Base-by-base conservation (phyloP, 164 flowering plant genomes). In the Macadamia integrifolia region DNA sequence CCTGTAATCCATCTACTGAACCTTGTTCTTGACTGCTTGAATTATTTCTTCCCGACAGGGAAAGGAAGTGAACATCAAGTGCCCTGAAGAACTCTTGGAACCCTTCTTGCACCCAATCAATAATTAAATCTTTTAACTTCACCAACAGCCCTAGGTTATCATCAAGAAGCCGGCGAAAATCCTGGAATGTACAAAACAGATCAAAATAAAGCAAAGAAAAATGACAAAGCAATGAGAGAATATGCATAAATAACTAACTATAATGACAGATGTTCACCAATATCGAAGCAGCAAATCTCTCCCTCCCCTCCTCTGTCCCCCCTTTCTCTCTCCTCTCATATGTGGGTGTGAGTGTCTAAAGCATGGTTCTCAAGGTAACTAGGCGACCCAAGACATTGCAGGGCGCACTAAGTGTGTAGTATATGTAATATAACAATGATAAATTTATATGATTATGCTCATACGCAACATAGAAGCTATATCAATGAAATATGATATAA, bases 61-160 rank as follows among this genome's bases (percentile, higher is more conserved):
- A 70, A 66, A 77, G 80, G 74, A 92, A 92, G 46, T 72, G 79
- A 63, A 79, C 77, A 75, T 89, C 74, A 58, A 95, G 97, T 43
- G 79, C 69, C 74, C 81, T 79, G 75, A 95, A 92, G 81, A 95
- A 95, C 67, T 83, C 76, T 71, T 95, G 99, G 81, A 92, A 92
- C 61, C 98, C 99, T 82, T 89, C 97, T 81, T 91, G 97, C 67
- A 93, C 93, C 94, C 90, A 92, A 78, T 87, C 93, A 69, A 84
- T 74, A 56, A 87, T 71, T 10, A 74, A 76, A 69, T 81, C 88
- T 77, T 81, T 87, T 66, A 91, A 77, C 75, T 84, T 83, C 65
- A 81, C 76, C 32, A 92, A 69, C 58, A 89, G 78, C 49, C 67
- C 90, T 46, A 81, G 67, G 69, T 84, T 75, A 58, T 89, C 91